Conservation (phyloP, 2,329 filamentous ascomycete genomes). For the Penicillium rolfsii region DNA sequence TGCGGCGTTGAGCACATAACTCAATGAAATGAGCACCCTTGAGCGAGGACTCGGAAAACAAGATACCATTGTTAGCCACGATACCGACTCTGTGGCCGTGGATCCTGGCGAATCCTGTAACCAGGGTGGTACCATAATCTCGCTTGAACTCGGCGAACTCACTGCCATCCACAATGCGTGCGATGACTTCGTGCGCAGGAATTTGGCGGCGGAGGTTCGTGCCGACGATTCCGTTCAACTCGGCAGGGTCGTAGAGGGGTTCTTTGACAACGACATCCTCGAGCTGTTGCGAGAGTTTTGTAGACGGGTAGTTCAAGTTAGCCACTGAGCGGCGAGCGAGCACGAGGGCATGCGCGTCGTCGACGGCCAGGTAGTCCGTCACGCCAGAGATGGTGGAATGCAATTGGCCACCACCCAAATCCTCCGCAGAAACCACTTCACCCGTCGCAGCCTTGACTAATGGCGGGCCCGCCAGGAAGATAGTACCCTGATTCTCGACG, state of each 20-base stretch:
- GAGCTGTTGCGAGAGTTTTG: constrained; percentile 38
- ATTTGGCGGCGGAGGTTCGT: constrained; percentile 87
- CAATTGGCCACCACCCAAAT: constrained; percentile 85
- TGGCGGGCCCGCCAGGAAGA: constrained; percentile 92
- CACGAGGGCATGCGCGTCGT: constrained; percentile 88
- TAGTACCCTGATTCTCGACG: constrained; percentile 92
- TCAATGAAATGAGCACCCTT: constrained; percentile 98
- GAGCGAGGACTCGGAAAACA: constrained; percentile 84
- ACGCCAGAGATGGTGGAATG: constrained; percentile 91
- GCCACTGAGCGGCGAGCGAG: constrained; percentile 80
- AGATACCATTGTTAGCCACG: constrained; percentile 92
- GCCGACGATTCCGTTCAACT: constrained; percentile 85
- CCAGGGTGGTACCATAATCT: constrained; percentile 83
- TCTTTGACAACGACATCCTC: constrained; percentile 60
- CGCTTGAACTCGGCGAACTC: constrained; percentile 94
- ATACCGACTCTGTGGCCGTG: constrained; percentile 91
- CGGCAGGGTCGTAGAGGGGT: constrained; percentile 76
- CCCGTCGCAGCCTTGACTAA: constrained; percentile 95
- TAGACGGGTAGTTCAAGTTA: constrained; percentile 84
- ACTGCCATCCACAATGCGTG: constrained; percentile 87
- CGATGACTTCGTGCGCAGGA: constrained; percentile 86
- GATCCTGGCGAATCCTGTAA: constrained; percentile 89
- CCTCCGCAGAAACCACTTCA: constrained; percentile 86
- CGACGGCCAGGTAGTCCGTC: constrained; percentile 90
- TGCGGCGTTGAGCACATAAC: constrained; percentile 84